Evolutionary conservation across 441 rosid species (phyloP).

Genomic region (Populus tomentosa): DNA sequence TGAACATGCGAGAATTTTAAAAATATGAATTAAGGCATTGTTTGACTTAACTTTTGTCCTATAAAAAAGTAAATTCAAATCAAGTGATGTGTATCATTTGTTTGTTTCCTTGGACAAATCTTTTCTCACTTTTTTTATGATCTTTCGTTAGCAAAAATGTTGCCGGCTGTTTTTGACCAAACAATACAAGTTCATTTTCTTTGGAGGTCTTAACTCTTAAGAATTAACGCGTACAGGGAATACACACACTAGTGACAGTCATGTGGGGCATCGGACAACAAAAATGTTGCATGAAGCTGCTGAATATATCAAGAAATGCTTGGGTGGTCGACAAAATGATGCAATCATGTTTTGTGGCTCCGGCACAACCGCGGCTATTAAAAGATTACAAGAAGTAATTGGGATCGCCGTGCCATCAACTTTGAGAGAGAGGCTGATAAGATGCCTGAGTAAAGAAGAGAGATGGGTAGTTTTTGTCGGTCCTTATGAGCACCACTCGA

Average conservation of each 20-base stretch:
- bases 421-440: constrained; percentile 30
- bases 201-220: too few relatives aligned
- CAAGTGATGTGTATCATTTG: too few relatives aligned
- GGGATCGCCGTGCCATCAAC: constrained; percentile 49
- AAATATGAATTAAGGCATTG: not conserved
- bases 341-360: constrained; percentile 57
- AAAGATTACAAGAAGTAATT: constrained; percentile 62
- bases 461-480: constrained; percentile 65
- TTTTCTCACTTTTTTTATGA: too few relatives aligned
- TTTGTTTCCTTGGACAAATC: too few relatives aligned
- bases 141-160: not conserved
- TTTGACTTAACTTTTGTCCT: too few relatives aligned
- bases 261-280: constrained; percentile 45
- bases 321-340: constrained; percentile 45
- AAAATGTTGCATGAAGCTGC: constrained; percentile 45
- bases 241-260: constrained; percentile 51
- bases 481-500: constrained; percentile 72
- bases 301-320: constrained; percentile 41
- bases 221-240: constrained; percentile 32
- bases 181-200: not conserved
- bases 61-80: too few relatives aligned
- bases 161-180: too few relatives aligned
- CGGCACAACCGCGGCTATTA: constrained; percentile 54
- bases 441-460: constrained; percentile 32
- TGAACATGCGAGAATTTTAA: too few relatives aligned